These are phyloP conservation scores for Pythium sp. DNA, from an alignment of 352 stramenopile genomes.

Conservation along the genomic window DNA sequence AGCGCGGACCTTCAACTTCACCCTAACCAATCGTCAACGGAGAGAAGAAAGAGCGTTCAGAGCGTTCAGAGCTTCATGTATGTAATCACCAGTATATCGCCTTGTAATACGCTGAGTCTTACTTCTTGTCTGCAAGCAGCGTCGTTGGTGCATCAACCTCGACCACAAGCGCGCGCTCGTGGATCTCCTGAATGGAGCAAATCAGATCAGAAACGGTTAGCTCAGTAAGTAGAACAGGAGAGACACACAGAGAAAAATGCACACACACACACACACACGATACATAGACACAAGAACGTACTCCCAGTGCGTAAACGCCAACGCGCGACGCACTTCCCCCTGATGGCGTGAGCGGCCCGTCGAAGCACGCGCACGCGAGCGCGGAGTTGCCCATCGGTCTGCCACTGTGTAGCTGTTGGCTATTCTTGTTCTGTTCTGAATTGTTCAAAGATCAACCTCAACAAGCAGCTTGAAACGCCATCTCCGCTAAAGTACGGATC, in stretches of 20 bases:
- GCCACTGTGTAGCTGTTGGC: neutral
- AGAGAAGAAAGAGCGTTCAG: neutral
- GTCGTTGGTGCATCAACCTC: constrained; percentile 14
- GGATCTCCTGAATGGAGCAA: constrained; percentile 1
- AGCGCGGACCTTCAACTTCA: constrained; percentile 10
- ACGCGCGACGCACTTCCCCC: neutral
- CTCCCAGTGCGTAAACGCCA: neutral
- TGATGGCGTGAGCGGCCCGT: neutral
- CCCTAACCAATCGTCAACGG: neutral
- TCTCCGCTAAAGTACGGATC: constrained; percentile 5
- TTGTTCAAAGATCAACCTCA: constrained; percentile 9
- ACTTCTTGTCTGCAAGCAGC: neutral
- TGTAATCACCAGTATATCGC: too few relatives aligned
- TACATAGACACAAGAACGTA: neutral
- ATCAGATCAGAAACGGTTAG: neutral
- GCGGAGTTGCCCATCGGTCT: constrained; percentile 23
- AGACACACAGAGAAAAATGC: neutral
- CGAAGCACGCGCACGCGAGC: constrained; percentile 22
- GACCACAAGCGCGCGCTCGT: constrained; percentile 9
- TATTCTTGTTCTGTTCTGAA: neutral
- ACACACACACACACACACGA: neutral
- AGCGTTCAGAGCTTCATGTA: neutral
- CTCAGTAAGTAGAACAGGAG: neutral
- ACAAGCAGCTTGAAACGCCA: constrained; percentile 2
- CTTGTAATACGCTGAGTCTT: too few relatives aligned